A percentile compares a stretch with the other conserved stretches of the same genome.
phyloP scores from a whole-genome alignment of 2,329 filamentous ascomycete species.

The Ustilaginoidea virens region DNA sequence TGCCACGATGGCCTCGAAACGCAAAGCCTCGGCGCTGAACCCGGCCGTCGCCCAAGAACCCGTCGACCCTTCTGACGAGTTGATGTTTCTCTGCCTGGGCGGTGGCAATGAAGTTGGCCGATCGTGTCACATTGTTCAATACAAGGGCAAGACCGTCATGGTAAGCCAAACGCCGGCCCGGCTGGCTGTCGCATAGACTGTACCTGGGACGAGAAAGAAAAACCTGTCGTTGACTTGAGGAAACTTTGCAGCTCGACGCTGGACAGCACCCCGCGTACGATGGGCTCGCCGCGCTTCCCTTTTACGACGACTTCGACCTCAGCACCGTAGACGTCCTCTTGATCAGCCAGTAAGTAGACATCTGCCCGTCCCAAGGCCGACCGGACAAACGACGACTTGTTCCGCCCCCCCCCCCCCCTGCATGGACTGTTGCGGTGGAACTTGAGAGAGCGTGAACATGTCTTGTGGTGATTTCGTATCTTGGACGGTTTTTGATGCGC shows the following conservation, averaged over 20 bases:
- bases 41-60: slow-evolving; percentile 58
- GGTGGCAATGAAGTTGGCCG: slow-evolving; percentile 94
- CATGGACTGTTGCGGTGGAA: too few relatives aligned
- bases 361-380: not conserved
- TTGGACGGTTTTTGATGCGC: slow-evolving; percentile 10
- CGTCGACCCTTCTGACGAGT: slow-evolving; percentile 82
- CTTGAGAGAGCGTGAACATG: too few relatives aligned
- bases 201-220: too few relatives aligned
- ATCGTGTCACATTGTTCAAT: slow-evolving; percentile 95
- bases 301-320: slow-evolving; percentile 96
- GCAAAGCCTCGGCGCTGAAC: slow-evolving; percentile 68
- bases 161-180: slow-evolving; percentile 27
- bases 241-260: slow-evolving; percentile 65
- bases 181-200: too few relatives aligned
- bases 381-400: not conserved
- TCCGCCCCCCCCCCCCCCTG: too few relatives aligned
- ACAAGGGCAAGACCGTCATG: slow-evolving; percentile 99
- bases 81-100: slow-evolving; percentile 85
- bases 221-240: too few relatives aligned
- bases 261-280: slow-evolving; percentile 96
- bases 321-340: slow-evolving; percentile 94
- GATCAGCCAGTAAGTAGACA: slow-evolving; percentile 83
- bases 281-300: slow-evolving; percentile 81
- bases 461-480: too few relatives aligned
- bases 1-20: slow-evolving; percentile 71